Evolutionary conservation across 495 filamentous ascomycete species (phyloP).

Genomic region (Daldinia bambusicola): DNA sequence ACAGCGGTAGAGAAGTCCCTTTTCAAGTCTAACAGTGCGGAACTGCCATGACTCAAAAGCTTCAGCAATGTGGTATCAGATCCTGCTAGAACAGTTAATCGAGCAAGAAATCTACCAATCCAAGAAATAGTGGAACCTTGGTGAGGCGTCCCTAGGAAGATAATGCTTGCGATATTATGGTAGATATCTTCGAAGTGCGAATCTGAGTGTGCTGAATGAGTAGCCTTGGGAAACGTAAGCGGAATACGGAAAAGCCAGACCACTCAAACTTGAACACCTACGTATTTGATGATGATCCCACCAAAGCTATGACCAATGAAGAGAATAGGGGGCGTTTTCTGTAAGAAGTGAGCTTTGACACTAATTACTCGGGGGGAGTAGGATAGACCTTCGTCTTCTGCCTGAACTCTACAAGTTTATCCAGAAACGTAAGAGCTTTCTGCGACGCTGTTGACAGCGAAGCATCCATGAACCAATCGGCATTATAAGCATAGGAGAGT

Average conservation of each 20-base stretch:
- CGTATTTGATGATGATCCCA: not conserved
- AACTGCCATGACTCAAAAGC: not conserved
- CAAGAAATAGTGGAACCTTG: not conserved
- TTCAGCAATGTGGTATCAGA: not conserved
- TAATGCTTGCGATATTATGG: not conserved
- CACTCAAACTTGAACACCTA: not conserved
- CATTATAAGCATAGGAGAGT: slow-evolving; percentile 6
- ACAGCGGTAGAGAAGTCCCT: not conserved
- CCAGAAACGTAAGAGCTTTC: slow-evolving; percentile 9
- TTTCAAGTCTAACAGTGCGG: not conserved
- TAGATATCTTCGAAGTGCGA: not conserved
- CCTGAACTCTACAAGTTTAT: not conserved
- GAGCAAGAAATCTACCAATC: not conserved
- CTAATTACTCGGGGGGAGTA: not conserved
- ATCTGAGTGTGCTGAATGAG: not conserved
- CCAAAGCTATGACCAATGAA: slow-evolving; percentile 1
- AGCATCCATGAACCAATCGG: slow-evolving; percentile 12
- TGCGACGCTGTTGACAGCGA: slow-evolving; percentile 11
- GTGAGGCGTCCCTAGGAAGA: not conserved
- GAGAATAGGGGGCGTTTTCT: not conserved
- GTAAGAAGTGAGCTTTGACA: not conserved
- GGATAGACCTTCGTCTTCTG: not conserved
- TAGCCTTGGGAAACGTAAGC: not conserved
- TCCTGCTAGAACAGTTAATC: not conserved
- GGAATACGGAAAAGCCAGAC: not conserved